These are phyloP conservation scores for Bassia scoparia DNA, from an alignment of 148 eudicot genomes.

Conservation along the genomic window DNA sequence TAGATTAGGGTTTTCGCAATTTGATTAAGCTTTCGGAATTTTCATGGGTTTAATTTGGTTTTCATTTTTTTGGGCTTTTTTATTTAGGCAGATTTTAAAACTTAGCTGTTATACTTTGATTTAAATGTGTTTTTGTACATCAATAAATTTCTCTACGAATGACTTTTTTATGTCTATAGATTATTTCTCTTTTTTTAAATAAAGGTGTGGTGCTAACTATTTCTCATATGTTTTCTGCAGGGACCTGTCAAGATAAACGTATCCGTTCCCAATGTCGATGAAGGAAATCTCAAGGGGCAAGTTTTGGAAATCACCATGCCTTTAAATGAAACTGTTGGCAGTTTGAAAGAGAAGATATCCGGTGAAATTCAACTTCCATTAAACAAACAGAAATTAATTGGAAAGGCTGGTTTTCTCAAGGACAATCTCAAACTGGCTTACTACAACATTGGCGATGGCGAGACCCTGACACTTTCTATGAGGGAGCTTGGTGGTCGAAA, in stretches of 20 bases:
- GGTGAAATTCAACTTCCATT: constrained; percentile 84
- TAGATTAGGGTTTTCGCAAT: too few relatives aligned
- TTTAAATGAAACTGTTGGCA: constrained; percentile 61
- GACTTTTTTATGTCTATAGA: not conserved
- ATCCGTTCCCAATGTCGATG: constrained; percentile 71
- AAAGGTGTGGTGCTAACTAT: not conserved
- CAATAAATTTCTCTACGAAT: not conserved
- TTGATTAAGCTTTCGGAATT: too few relatives aligned
- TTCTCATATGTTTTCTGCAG: constrained; percentile 35
- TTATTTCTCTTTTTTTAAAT: not conserved
- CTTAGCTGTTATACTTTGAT: too few relatives aligned
- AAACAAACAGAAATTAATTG: constrained; percentile 77
- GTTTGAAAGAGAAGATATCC: constrained; percentile 73
- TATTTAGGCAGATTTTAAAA: too few relatives aligned
- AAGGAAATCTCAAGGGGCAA: constrained; percentile 80
- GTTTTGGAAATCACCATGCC: constrained; percentile 61
- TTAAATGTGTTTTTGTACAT: too few relatives aligned
- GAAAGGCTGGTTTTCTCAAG: constrained; percentile 84
- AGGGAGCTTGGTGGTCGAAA: constrained; percentile 89
- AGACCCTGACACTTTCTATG: constrained; percentile 56
- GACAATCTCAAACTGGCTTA: constrained; percentile 78
- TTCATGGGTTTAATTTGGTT: too few relatives aligned
- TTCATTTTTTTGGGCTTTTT: too few relatives aligned
- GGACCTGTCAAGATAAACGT: constrained; percentile 60
- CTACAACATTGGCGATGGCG: constrained; percentile 64